Evolutionary conservation across 257 asterid species (phyloP).

Genomic region (Primulina eburnea): DNA sequence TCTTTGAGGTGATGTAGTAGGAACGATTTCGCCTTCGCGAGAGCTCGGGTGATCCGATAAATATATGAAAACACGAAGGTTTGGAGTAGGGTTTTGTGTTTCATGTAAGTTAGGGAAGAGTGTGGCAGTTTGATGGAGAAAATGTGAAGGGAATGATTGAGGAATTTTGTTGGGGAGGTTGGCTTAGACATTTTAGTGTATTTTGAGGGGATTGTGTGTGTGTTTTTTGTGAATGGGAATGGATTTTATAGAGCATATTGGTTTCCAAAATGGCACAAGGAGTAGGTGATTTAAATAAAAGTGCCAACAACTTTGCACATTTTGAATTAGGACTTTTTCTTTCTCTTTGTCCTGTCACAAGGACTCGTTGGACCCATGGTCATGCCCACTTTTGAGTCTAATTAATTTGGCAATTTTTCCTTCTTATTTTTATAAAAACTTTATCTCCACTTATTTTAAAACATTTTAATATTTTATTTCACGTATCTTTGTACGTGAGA

Average conservation of each 20-base stretch:
- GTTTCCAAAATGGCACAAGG: conserved; percentile 47
- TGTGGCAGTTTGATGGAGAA: conserved; percentile 46
- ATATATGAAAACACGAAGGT: conserved; percentile 58
- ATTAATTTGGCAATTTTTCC: neutral
- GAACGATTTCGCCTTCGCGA: conserved; percentile 48
- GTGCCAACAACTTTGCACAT: conserved; percentile 59
- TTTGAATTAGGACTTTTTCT: conserved; percentile 34
- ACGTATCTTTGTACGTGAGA: too few relatives aligned
- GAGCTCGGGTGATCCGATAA: conserved; percentile 43
- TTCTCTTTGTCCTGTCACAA: conserved; percentile 12
- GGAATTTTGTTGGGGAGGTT: conserved; percentile 45
- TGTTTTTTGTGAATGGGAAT: conserved; percentile 18
- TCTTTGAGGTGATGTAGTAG: conserved; percentile 46
- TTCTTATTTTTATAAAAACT: neutral
- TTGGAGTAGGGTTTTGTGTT: conserved; percentile 50
- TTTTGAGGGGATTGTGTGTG: neutral
- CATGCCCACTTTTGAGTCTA: neutral
- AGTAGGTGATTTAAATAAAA: conserved; percentile 59
- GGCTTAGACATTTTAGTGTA: conserved; percentile 32
- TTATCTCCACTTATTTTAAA: too few relatives aligned
- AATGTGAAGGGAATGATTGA: conserved; percentile 31
- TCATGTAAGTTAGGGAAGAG: conserved; percentile 47
- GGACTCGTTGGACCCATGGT: conserved; percentile 1
- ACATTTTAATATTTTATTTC: too few relatives aligned
- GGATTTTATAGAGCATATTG: conserved; percentile 60